A percentile compares a stretch with the other conserved stretches of the same genome.
Evolutionary conservation across 2,329 filamentous ascomycete genomes (phyloP).

Genomic region (Chaetomiaceae sp.): DNA sequence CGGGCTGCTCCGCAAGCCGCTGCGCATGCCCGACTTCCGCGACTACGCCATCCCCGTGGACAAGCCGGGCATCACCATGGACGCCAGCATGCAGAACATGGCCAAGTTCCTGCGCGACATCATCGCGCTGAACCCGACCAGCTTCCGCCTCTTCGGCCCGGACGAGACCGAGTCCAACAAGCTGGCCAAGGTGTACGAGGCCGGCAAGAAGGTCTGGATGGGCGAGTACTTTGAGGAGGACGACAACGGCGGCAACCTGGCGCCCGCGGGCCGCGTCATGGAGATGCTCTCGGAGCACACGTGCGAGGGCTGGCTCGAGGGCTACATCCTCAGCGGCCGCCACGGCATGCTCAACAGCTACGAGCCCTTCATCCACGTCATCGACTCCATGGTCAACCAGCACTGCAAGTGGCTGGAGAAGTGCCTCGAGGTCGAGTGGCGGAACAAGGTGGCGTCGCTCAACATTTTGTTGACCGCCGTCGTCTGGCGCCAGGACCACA

Average conservation of each 20-base stretch:
- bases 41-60: constrained; percentile 61
- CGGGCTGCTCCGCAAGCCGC: constrained; percentile 60
- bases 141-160: constrained; percentile 72
- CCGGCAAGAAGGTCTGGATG: constrained; percentile 75
- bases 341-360: constrained; percentile 77
- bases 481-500: constrained; percentile 79
- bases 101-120: constrained; percentile 63
- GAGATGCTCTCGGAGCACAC: constrained; percentile 82
- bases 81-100: constrained; percentile 66
- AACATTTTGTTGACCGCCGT: constrained; percentile 76
- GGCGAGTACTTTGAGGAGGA: constrained; percentile 75
- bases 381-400: constrained; percentile 82
- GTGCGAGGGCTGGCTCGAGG: constrained; percentile 74
- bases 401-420: constrained; percentile 86
- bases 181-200: constrained; percentile 64
- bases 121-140: constrained; percentile 57
- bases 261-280: constrained; percentile 67
- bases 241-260: constrained; percentile 66
- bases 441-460: constrained; percentile 65
- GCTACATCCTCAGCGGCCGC: constrained; percentile 68
- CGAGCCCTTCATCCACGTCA: constrained; percentile 77
- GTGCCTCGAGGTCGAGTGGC: constrained; percentile 74
- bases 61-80: constrained; percentile 51
- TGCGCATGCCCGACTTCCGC: constrained; percentile 65
- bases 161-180: constrained; percentile 83